Conservation (phyloP, 257 asterid genomes). For the Schizonepeta tenuifolia region DNA sequence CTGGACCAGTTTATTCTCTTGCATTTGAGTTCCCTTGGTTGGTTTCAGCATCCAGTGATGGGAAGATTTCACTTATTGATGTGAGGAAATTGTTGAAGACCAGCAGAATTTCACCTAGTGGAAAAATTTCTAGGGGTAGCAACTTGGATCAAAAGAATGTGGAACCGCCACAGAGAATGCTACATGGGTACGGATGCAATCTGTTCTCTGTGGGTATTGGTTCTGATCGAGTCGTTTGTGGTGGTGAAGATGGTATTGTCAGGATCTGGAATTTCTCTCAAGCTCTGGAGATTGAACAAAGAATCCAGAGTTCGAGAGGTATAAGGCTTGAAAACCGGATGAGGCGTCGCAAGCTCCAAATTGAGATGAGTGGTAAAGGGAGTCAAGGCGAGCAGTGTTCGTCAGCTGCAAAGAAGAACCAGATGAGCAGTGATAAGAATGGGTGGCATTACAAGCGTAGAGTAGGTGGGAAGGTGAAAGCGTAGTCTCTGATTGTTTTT, state of each 20-base stretch:
- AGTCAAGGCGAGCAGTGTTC: conserved; percentile 68
- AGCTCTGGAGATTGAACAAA: conserved; percentile 78
- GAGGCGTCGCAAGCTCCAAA: conserved; percentile 75
- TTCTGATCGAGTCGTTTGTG: conserved; percentile 81
- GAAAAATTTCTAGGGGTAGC: conserved; percentile 35
- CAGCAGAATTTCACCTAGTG: conserved; percentile 35
- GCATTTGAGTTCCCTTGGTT: conserved; percentile 98
- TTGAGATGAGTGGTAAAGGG: conserved; percentile 50
- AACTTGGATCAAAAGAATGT: conserved; percentile 46
- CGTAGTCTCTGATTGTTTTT: conserved; percentile 38
- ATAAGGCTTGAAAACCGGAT: conserved; percentile 76
- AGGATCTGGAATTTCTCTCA: conserved; percentile 93
- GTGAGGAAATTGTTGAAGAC: conserved; percentile 73
- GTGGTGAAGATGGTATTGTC: conserved; percentile 91
- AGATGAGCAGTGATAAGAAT: conserved; percentile 60
- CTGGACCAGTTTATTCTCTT: conserved; percentile 80
- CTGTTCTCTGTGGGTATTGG: conserved; percentile 77
- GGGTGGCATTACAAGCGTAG: conserved; percentile 77
- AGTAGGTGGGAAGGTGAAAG: conserved; percentile 73
- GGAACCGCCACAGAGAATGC: conserved; percentile 92
- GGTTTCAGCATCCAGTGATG: conserved; percentile 89
- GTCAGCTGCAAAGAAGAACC: conserved; percentile 80
- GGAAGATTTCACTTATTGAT: conserved; percentile 81
- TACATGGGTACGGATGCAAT: conserved; percentile 79
- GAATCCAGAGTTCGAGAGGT: conserved; percentile 57